Base-by-base conservation (phyloP, 1,284 basidiomycete genomes). In the Sanghuangporus weigelae region DNA sequence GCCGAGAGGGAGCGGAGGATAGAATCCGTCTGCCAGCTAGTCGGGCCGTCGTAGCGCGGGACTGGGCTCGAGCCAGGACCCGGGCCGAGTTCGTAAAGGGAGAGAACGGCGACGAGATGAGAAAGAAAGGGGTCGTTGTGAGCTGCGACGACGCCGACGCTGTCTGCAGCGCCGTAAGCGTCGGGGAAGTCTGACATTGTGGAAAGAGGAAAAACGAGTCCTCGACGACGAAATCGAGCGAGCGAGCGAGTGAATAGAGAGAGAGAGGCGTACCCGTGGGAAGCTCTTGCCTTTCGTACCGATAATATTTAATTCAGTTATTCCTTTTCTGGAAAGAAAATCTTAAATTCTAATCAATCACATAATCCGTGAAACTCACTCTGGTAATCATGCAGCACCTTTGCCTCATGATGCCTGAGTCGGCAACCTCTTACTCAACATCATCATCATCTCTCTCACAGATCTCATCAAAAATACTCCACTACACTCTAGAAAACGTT, bases 21-120 rank as follows among this genome's bases (percentile, higher is more conserved):
- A 67, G 78, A 76, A 53, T 87, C 83, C 10, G 83, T 87, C 71
- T 85, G 83, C 84, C 83, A 86, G 73, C 86, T 83, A 56, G 77
- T 68, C 1, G 84, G 84, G 2, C 87, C 87, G 73, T 84, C 79
- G 73, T 87, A 90, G 63, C 78, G 78, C 55, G 86, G 86, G 66
- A 81, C 73, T 46, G 86, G 84, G 6, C 80, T 77, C 12, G 80
- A 72, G 3, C 3, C 26, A 31, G 26, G 26, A 67, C 73, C 74
- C 35, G 79, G 79, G 31, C 48, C 49, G 44, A 80, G 75, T 63
- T 84, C 81, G 67, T 84, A 85, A 10, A 82, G 72, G 14, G 82
- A 82, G 23, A 85, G 74, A 2, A 84, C 68, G 6, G 80, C 78
- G 67, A 82, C 75, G 61, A 84, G 80, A 66, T 84, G 79, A 0